These are phyloP conservation scores for Centrapalus pauciflorus DNA, from an alignment of 129 eudicot genomes.

Conservation along the genomic window DNA sequence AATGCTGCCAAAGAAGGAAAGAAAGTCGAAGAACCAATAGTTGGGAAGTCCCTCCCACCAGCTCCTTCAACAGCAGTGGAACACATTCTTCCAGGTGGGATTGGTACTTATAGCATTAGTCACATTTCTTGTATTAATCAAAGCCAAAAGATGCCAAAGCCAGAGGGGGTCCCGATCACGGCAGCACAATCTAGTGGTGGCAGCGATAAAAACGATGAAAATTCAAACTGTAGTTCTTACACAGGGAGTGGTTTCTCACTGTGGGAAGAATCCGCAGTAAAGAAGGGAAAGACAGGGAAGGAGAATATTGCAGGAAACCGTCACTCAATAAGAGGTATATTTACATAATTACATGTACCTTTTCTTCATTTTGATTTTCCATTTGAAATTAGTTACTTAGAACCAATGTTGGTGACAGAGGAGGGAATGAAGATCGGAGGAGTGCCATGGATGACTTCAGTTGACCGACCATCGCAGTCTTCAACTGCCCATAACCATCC, in stretches of 20 bases:
- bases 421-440: conserved; percentile 51
- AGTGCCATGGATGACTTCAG: conserved; percentile 49
- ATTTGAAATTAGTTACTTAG: not conserved
- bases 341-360: not conserved
- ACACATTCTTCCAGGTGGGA: conserved; percentile 87
- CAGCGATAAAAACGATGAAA: conserved; percentile 42
- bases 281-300: conserved; percentile 99
- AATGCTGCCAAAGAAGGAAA: conserved; percentile 7
- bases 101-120: conserved; percentile 76
- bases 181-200: conserved; percentile 36
- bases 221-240: conserved; percentile 76
- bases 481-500: conserved; percentile 62
- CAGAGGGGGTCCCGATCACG: conserved; percentile 24
- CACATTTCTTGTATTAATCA: conserved; percentile 62
- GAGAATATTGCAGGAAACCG: conserved; percentile 68
- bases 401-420: conserved; percentile 16
- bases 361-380: not conserved
- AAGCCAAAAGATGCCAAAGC: conserved; percentile 42
- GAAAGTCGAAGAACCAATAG: conserved; percentile 13
- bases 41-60: conserved; percentile 17
- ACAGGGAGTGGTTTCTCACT: conserved; percentile 82
- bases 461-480: conserved; percentile 64
- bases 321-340: conserved; percentile 53
- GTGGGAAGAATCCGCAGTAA: conserved; percentile 79
- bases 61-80: conserved; percentile 24